phyloP scores from a whole-genome alignment of 139 green algal species.

The Ettlia oleoabundans region DNA sequence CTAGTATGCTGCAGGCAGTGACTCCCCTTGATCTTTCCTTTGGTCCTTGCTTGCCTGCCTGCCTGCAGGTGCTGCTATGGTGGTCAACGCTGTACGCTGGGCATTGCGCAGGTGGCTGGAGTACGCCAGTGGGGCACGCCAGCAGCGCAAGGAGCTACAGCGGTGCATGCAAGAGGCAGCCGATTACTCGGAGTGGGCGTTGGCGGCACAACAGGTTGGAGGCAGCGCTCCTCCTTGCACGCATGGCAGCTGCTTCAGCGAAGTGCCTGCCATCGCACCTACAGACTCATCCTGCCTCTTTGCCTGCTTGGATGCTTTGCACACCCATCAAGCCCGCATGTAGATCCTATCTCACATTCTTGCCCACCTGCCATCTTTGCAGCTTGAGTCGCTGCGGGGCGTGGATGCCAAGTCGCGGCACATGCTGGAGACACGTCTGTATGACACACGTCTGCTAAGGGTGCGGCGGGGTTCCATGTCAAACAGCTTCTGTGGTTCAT shows the following conservation, averaged over 20 bases:
- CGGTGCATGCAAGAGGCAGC: background rate
- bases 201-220: conserved; percentile 12
- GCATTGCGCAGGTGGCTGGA: conserved; percentile 8
- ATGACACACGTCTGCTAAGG: conserved; percentile 87
- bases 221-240: no score
- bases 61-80: conserved; percentile 2
- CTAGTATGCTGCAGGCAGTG: no score
- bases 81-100: conserved; percentile 20
- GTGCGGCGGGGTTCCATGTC: no score
- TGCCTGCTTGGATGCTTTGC: no score
- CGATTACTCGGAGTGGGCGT: conserved; percentile 16
- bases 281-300: no score
- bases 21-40: background rate
- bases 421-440: conserved; percentile 61
- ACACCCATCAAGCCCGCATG: no score
- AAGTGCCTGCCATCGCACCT: no score
- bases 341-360: no score
- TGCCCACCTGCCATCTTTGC: background rate
- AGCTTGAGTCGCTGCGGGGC: conserved; percentile 46
- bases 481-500: no score
- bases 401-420: background rate
- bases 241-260: background rate
- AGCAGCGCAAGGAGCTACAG: conserved; percentile 8
- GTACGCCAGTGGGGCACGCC: background rate
- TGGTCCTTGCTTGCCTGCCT: background rate